Conservation (phyloP, 352 stramenopile species). For the Pythium utonaiense region DNA sequence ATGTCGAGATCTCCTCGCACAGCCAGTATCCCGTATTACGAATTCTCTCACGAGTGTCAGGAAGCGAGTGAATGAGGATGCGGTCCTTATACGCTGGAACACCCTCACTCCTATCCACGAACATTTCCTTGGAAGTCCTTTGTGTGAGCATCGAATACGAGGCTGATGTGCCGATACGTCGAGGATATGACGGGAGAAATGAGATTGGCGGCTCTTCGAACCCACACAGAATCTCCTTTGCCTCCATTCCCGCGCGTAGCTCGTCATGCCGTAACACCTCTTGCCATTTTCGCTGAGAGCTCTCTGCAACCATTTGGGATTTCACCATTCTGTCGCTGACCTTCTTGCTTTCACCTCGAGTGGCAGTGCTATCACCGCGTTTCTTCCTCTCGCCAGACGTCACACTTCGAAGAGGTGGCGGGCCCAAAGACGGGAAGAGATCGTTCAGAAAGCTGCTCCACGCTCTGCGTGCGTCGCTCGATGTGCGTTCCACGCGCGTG, state of each 20-base stretch:
- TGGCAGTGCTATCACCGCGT: slow-evolving; percentile 11
- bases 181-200: slow-evolving; percentile 75
- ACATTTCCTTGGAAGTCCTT: slow-evolving; percentile 52
- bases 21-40: slow-evolving; percentile 61
- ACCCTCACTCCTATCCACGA: slow-evolving; percentile 28
- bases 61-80: slow-evolving; percentile 65
- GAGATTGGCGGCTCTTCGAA: slow-evolving; percentile 77
- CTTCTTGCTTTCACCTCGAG: slow-evolving; percentile 47
- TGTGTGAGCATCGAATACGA: slow-evolving; percentile 68
- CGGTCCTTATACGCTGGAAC: slow-evolving; percentile 69
- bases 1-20: slow-evolving; percentile 60
- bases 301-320: slow-evolving; percentile 56
- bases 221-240: slow-evolving; percentile 82
- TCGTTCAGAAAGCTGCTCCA: slow-evolving; percentile 56
- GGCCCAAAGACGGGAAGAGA: slow-evolving; percentile 29
- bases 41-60: slow-evolving; percentile 54
- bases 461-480: slow-evolving; percentile 10
- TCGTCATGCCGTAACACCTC: slow-evolving; percentile 75
- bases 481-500: background rate
- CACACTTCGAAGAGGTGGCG: background rate
- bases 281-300: slow-evolving; percentile 59
- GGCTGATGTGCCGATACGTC: slow-evolving; percentile 48
- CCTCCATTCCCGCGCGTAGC: slow-evolving; percentile 60
- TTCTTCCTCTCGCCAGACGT: background rate
- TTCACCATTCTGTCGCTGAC: slow-evolving; percentile 60